Base-by-base conservation (phyloP, 352 stramenopile genomes). In the Globisporangium alternatum region DNA sequence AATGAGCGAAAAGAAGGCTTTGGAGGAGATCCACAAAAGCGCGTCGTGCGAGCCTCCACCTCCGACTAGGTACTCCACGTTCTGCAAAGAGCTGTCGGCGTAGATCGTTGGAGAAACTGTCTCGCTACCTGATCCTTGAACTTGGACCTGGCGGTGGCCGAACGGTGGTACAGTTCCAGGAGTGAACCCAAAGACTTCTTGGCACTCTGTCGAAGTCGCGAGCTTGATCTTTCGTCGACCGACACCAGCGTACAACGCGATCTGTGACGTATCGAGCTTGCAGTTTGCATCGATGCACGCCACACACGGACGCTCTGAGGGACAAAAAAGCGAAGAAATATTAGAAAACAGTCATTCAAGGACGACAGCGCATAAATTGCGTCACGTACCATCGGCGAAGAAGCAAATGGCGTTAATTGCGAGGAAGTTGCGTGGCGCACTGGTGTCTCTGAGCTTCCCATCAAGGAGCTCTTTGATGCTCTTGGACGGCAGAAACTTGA, bases 361-460 rank as follows among this genome's bases (percentile, higher is more conserved):
- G 13, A 59, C 5, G 19, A 59, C 44, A 28, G 17, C 25, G 25
- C 25, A 28, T 28, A 28, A 28, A 28, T 28, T 28, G 37, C 17
- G 28, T 13, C 12, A 37, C 70, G 33, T 64, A 90, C 83, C 81
- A 55, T 89, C 70, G 7, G 77, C 78, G 58, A 93, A 89, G 52
- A 93, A 90, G 63, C 84, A 93, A 52, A 93, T 89, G 31, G 70
- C 75, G 65, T 93, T 93, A 48, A 89, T 70, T 3, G 77, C 72
- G n/a, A 86, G 56, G 57, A 89, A 83, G 8, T 56, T 57, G 15
- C 21, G 71, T 17, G 61, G 59, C 5, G 74, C 37, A 19, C 59
- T 51, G 0, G 37, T 44, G 9, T 66, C 56, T 56, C 69, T 51
- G 1, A 63, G 31, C 31, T 83, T 49, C 1, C 60, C 52, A 13